Percentiles rank a stretch among this genome's conserved stretches.
Conservation (phyloP, 1,284 basidiomycete species). For the Puccinia horiana region DNA sequence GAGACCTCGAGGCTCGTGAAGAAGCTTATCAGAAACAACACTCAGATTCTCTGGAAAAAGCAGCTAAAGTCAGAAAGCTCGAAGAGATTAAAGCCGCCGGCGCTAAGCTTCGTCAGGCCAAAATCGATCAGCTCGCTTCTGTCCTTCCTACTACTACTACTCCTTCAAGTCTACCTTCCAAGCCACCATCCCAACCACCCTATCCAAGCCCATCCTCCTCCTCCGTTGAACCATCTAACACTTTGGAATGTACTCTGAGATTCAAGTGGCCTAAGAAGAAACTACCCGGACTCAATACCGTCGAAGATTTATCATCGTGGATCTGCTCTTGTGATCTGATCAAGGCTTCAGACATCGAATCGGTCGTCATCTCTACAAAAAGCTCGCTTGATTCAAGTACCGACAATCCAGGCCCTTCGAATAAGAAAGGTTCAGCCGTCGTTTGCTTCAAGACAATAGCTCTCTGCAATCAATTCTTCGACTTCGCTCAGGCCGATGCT, state of each 20-base stretch:
- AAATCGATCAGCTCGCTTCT: slow-evolving; percentile 8
- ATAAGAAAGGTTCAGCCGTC: slow-evolving; percentile 28
- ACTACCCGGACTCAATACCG: slow-evolving; percentile 13
- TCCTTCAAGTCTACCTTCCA: background rate
- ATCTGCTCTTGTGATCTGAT: slow-evolving; percentile 17
- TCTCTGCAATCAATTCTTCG: slow-evolving; percentile 23
- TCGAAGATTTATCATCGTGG: background rate
- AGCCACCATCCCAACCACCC: background rate
- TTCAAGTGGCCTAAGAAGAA: slow-evolving; percentile 44
- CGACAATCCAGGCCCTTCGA: background rate
- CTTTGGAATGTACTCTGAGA: slow-evolving; percentile 6
- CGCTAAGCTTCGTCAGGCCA: slow-evolving; percentile 22
- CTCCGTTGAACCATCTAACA: background rate
- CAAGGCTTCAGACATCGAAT: slow-evolving; percentile 33
- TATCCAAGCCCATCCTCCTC: background rate
- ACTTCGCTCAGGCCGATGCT: slow-evolving; percentile 29
- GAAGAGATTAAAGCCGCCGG: slow-evolving; percentile 47
- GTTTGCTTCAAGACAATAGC: slow-evolving; percentile 27
- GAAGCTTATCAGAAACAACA: slow-evolving; percentile 25
- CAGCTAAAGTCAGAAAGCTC: slow-evolving; percentile 24
- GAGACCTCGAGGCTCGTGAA: slow-evolving; percentile 31
- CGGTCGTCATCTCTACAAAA: slow-evolving; percentile 35
- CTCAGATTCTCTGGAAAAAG: background rate
- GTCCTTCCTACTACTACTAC: background rate
- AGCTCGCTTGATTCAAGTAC: background rate